These are phyloP conservation scores for Cytospora mali DNA, from an alignment of 2,329 filamentous ascomycete species.

Conservation along the genomic window DNA sequence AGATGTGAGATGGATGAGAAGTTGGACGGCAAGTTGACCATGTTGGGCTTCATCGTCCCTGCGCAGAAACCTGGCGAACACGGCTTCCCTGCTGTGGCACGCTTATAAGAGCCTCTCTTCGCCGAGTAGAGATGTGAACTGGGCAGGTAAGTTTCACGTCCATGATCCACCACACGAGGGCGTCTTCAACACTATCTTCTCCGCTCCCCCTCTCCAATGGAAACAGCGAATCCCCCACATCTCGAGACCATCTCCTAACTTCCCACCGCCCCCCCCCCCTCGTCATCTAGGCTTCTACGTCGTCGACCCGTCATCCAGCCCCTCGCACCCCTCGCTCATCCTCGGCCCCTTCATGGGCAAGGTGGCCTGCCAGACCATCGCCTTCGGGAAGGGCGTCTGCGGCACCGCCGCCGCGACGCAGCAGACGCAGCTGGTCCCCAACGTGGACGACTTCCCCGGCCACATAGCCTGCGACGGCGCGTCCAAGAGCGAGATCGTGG, in stretches of 20 bases:
- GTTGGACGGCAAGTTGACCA: not conserved
- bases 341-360: constrained; percentile 82
- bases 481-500: constrained; percentile 79
- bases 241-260: not conserved
- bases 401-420: constrained; percentile 65
- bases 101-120: constrained; percentile 71
- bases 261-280: constrained; percentile 6
- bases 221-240: no score
- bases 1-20: not conserved
- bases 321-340: constrained; percentile 58
- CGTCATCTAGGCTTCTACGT: constrained; percentile 68
- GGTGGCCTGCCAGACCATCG: constrained; percentile 77
- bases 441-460: constrained; percentile 75
- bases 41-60: not conserved
- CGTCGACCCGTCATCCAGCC: constrained; percentile 51
- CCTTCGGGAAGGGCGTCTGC: constrained; percentile 74
- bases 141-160: constrained; percentile 61
- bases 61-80: constrained; percentile 73
- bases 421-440: constrained; percentile 66
- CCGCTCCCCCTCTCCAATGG: constrained; percentile 1
- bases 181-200: no score
- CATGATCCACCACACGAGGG: no score
- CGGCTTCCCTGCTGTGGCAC: constrained; percentile 77
- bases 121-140: constrained; percentile 72
- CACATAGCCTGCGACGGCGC: constrained; percentile 82